Conservation (phyloP, 805 yeast species). For the Metschnikowia amazonensis region DNA sequence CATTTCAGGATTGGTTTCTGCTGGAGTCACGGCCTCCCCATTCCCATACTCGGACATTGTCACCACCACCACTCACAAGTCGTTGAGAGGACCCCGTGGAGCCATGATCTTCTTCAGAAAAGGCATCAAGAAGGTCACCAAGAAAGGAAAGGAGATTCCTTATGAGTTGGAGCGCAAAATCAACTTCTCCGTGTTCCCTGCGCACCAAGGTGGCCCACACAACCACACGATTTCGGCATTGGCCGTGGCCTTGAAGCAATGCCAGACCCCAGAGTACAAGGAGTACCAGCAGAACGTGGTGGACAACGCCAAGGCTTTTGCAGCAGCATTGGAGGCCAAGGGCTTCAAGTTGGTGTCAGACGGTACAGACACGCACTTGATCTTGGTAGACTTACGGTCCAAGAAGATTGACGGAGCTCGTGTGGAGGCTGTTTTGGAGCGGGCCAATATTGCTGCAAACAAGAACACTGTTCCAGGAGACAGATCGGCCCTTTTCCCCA, state of each 20-base stretch:
- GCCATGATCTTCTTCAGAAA: slow-evolving; percentile 97
- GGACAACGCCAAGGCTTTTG: slow-evolving; percentile 75
- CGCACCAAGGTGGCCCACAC: slow-evolving; percentile 99
- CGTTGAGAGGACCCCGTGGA: slow-evolving; percentile 98
- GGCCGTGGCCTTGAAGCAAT: slow-evolving; percentile 93
- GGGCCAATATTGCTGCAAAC: slow-evolving; percentile 89
- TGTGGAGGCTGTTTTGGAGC: slow-evolving; percentile 84
- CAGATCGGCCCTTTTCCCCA: slow-evolving; percentile 91
- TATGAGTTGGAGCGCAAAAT: slow-evolving; percentile 89
- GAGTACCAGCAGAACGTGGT: slow-evolving; percentile 82
- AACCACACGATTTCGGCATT: slow-evolving; percentile 96
- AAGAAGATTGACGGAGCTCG: slow-evolving; percentile 92
- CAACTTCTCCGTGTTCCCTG: slow-evolving; percentile 98
- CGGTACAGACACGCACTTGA: slow-evolving; percentile 94
- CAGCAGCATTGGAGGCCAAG: slow-evolving; percentile 55
- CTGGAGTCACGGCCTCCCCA: slow-evolving; percentile 91
- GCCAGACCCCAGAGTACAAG: slow-evolving; percentile 81
- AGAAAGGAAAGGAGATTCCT: slow-evolving; percentile 78
- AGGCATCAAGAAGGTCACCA: slow-evolving; percentile 80
- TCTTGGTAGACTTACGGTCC: slow-evolving; percentile 76
- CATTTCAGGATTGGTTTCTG: slow-evolving; percentile 92
- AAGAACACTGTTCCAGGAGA: slow-evolving; percentile 97
- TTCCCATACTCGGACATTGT: slow-evolving; percentile 92
- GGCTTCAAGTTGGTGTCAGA: slow-evolving; percentile 81
- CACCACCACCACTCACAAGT: slow-evolving; percentile 96